Base-by-base conservation (phyloP, 495 filamentous ascomycete genomes). In the Penicillium riverlandense region DNA sequence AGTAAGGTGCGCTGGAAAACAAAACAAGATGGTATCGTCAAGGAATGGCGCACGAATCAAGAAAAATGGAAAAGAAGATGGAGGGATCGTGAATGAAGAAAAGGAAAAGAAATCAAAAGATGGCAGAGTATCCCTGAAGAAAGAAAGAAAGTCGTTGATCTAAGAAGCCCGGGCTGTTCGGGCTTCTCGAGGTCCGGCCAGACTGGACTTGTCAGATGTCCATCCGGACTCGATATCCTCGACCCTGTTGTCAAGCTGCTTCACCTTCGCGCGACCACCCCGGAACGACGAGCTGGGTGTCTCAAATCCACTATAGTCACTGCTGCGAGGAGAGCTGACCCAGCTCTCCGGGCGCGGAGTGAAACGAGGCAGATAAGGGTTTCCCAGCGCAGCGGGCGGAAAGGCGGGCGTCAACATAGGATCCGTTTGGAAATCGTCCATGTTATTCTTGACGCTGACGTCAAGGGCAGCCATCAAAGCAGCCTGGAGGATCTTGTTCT, bases 401-500 rank as follows among this genome's bases (percentile, higher is more conserved):
- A 55, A 57, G 5, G 34, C 14, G 9, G 58, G 40, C 6, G 59
- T 47, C 1, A 54, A 34, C 12, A 39, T 42, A 29, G 58, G 53
- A 8, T 53, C 63, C 1, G 49, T 37, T 10, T 54, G 47, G 10
- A 67, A 29, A 16, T 52, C 49, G 4, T 62, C 57, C 1, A 65
- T 41, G 35, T 55, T 62, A 8, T 47, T 45, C 40, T 63, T 63
- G 4, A 47, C 57, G 10, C 59, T 58, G 7, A 60, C 62, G 49
- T 67, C 64, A 22, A 71, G 49, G 13, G 67, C 66, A 1, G 67
- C 66, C 28, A 71, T 42, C 11, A 72, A 61, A 39, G 69, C 69
- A 8, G 69, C 69, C 33, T 71, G 67, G 8, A 72, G 65, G n/a
- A 68, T 57, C 36, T 64, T 64, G 49, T 72, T 72, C 22, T 72